phyloP scores from a whole-genome alignment of 495 filamentous ascomycete genomes.

The Amniculicola lignicola region DNA sequence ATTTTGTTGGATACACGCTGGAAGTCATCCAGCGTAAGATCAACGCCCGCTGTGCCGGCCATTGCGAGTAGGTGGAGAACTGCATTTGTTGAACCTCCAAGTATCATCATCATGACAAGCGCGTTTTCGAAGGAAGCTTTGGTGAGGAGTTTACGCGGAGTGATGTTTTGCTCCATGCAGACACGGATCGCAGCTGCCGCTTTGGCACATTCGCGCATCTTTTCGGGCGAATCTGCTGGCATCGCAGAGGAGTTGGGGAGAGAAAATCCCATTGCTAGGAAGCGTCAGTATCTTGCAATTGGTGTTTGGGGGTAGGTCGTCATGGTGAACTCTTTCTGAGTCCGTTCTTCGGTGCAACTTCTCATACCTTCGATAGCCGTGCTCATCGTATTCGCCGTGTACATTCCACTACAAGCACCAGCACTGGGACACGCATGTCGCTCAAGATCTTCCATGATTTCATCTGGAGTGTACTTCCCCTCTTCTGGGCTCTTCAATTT shows the following conservation, averaged over 20 bases:
- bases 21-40: constrained; percentile 81
- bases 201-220: constrained; percentile 86
- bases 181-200: constrained; percentile 80
- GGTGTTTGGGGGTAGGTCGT: neutral
- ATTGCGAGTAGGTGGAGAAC: constrained; percentile 95
- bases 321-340: neutral
- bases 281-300: neutral
- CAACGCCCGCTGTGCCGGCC: constrained; percentile 82
- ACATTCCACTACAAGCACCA: constrained; percentile 96
- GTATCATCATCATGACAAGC: constrained; percentile 84
- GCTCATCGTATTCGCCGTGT: constrained; percentile 97
- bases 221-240: constrained; percentile 81
- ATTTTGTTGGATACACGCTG: constrained; percentile 85
- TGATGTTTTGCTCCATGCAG: constrained; percentile 85
- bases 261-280: constrained; percentile 72
- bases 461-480: constrained; percentile 60
- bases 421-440: constrained; percentile 82
- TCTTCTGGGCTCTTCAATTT: constrained; percentile 57
- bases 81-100: constrained; percentile 88
- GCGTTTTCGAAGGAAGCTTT: constrained; percentile 89
- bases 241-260: constrained; percentile 88
- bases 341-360: neutral
- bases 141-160: constrained; percentile 78
- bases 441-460: constrained; percentile 86
- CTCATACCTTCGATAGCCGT: constrained; percentile 78